These are phyloP conservation scores for Pseudomassariella vexata DNA, from an alignment of 2,329 filamentous ascomycete genomes.

Conservation along the genomic window DNA sequence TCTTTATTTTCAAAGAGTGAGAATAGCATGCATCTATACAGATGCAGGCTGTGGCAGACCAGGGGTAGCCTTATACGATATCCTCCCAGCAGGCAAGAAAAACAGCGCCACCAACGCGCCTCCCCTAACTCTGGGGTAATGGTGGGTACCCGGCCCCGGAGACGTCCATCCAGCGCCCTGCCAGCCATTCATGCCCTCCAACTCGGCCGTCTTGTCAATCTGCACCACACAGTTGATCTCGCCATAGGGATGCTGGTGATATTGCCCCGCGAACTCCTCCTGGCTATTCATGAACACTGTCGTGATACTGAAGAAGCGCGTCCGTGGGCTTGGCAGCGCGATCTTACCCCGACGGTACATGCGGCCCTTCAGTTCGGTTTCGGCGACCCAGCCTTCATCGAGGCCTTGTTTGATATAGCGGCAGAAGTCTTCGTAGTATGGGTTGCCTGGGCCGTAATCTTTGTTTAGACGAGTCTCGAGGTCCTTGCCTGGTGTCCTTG, in stretches of 20 bases:
- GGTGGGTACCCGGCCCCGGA: slow-evolving; percentile 48
- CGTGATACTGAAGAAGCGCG: slow-evolving; percentile 48
- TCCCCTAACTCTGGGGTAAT: slow-evolving; percentile 46
- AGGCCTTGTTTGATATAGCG: slow-evolving; percentile 31
- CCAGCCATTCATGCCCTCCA: slow-evolving; percentile 52
- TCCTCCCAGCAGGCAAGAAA: slow-evolving; percentile 49
- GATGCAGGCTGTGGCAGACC: slow-evolving; percentile 37
- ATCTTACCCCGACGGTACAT: slow-evolving; percentile 43
- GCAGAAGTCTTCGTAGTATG: slow-evolving; percentile 36
- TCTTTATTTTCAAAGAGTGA: too few species aligned
- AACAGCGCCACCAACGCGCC: slow-evolving; percentile 47
- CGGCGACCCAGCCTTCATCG: slow-evolving; percentile 38
- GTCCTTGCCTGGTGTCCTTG: slow-evolving; percentile 37
- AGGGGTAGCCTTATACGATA: slow-evolving; percentile 40
- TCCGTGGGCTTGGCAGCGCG: slow-evolving; percentile 36
- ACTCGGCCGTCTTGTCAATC: slow-evolving; percentile 40
- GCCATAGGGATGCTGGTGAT: slow-evolving; percentile 47
- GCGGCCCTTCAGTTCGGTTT: slow-evolving; percentile 34
- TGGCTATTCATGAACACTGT: slow-evolving; percentile 51
- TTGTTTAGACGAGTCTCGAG: slow-evolving; percentile 36
- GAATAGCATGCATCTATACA: too few species aligned
- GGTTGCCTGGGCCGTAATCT: slow-evolving; percentile 35
- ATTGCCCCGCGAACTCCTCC: slow-evolving; percentile 44
- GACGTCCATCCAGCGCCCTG: slow-evolving; percentile 50
- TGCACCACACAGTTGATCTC: slow-evolving; percentile 51